A percentile compares a stretch with the other conserved stretches of the same genome.
These are phyloP conservation scores for Paecilomyces sp. DNA, from an alignment of 2,329 filamentous ascomycete species.

Conservation along the genomic window DNA sequence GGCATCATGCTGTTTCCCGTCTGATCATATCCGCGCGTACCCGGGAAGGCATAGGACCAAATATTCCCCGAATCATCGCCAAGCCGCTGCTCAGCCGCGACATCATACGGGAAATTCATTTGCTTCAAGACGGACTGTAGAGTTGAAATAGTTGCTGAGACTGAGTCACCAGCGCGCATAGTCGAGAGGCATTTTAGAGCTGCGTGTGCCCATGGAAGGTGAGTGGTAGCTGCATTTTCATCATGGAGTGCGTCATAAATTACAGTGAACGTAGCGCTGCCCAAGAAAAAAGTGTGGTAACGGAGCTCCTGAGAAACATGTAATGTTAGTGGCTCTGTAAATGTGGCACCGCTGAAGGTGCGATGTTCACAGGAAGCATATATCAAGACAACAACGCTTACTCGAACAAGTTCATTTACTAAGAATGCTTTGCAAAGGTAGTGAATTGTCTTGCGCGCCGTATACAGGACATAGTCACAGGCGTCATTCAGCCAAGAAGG, in stretches of 20 bases:
- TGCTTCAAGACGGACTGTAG: constrained; percentile 26
- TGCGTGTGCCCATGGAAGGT: constrained; percentile 38
- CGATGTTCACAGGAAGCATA: not conserved
- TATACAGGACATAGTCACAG: constrained; percentile 36
- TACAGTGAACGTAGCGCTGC: constrained; percentile 35
- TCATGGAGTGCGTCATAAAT: constrained; percentile 40
- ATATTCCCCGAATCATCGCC: not conserved
- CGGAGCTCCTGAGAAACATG: constrained; percentile 30
- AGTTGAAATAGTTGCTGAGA: constrained; percentile 20
- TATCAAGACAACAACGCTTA: constrained; percentile 12
- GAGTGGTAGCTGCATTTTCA: constrained; percentile 25
- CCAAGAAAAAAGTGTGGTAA: constrained; percentile 40
- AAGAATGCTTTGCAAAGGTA: constrained; percentile 34
- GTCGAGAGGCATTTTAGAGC: constrained; percentile 28
- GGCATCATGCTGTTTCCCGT: not conserved
- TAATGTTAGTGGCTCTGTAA: not conserved
- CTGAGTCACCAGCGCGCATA: constrained; percentile 26
- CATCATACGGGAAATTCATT: constrained; percentile 7
- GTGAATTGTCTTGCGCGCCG: constrained; percentile 35
- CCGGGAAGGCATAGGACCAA: not conserved
- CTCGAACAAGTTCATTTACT: constrained; percentile 34
- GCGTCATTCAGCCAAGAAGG: constrained; percentile 38
- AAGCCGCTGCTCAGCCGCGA: not conserved
- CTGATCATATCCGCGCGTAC: not conserved
- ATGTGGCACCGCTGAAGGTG: not conserved